Percentiles rank a stretch among this genome's conserved stretches.
These are phyloP conservation scores for Castanopsis chinensis DNA, from an alignment of 306 rosid species.

Conservation along the genomic window DNA sequence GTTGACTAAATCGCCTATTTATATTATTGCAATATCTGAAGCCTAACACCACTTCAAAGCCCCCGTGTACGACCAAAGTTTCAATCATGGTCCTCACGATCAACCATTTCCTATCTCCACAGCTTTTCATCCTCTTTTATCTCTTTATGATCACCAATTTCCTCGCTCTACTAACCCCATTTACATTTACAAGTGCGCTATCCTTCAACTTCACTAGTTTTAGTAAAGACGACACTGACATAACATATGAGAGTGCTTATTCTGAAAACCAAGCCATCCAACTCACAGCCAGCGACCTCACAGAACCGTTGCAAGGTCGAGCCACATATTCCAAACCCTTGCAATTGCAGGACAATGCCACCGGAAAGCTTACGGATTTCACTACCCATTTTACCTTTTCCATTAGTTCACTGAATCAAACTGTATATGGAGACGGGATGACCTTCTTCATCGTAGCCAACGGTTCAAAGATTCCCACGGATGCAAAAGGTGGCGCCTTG, in stretches of 20 bases:
- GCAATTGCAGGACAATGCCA: slow-evolving; percentile 38
- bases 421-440: slow-evolving; percentile 24
- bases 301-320: slow-evolving; percentile 25
- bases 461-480: slow-evolving; percentile 10
- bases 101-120: too few species aligned
- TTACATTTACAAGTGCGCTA: too few species aligned
- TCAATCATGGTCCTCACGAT: background rate
- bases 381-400: slow-evolving; percentile 39
- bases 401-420: slow-evolving; percentile 16
- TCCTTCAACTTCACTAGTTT: slow-evolving; percentile 22
- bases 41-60: too few species aligned
- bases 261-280: slow-evolving; percentile 5
- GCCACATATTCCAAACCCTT: slow-evolving; percentile 30
- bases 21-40: too few species aligned
- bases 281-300: slow-evolving; percentile 2
- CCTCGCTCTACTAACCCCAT: too few species aligned
- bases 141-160: too few species aligned
- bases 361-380: slow-evolving; percentile 40
- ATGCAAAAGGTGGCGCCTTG: slow-evolving; percentile 38
- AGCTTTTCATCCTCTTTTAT: too few species aligned
- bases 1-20: too few species aligned
- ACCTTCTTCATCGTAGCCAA: slow-evolving; percentile 46
- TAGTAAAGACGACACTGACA: background rate
- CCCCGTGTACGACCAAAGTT: too few species aligned
- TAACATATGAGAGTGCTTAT: background rate